phyloP scores from a whole-genome alignment of 257 asterid genomes.

The Avicennia marina region DNA sequence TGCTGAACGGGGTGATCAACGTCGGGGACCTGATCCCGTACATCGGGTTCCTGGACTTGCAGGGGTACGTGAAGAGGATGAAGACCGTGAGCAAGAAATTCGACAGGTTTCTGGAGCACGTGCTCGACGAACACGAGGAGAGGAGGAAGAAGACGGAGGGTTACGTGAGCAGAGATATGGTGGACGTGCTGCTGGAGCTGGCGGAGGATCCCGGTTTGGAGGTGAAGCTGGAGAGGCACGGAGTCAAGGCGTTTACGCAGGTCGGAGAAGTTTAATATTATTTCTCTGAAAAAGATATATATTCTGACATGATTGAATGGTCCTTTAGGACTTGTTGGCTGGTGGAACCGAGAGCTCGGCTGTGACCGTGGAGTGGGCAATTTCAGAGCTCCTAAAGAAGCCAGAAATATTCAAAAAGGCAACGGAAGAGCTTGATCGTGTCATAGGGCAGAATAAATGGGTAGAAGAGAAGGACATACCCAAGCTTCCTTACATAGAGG shows the following conservation, averaged over 20 bases:
- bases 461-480: constrained; percentile 36
- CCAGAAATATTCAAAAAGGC: constrained; percentile 27
- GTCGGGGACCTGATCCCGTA: constrained; percentile 47
- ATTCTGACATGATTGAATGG: no score
- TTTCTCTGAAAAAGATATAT: no score
- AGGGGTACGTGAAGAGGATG: constrained; percentile 45
- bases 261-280: no score
- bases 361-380: constrained; percentile 45
- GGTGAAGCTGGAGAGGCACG: constrained; percentile 49
- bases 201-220: constrained; percentile 51
- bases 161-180: no score
- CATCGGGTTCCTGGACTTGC: constrained; percentile 50
- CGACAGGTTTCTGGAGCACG: constrained; percentile 30
- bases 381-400: constrained; percentile 41
- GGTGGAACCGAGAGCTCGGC: constrained; percentile 55
- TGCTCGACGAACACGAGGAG: constrained; percentile 42
- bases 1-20: constrained; percentile 38
- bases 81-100: constrained; percentile 38
- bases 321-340: constrained; percentile 35
- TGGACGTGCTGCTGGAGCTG: constrained; percentile 36
- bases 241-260: constrained; percentile 53
- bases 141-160: no score
- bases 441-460: constrained; percentile 31
- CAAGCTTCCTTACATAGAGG: constrained; percentile 37
- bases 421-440: constrained; percentile 40